Evolutionary conservation across 441 rosid genomes (phyloP).

Genomic region (Biscutella laevigata): DNA sequence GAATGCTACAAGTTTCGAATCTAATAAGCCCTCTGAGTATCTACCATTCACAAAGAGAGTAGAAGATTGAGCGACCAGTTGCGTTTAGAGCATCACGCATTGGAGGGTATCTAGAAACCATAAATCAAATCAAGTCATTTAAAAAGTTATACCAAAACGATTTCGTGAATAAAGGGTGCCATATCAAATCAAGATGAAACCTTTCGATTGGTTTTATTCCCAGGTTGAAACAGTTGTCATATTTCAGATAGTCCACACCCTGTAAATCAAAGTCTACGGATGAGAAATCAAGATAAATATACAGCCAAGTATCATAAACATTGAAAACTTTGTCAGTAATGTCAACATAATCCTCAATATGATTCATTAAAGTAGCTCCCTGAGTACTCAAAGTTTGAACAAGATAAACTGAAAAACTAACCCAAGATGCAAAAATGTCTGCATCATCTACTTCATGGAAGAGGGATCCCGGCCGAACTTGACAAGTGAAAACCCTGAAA

Average conservation of each 20-base stretch:
- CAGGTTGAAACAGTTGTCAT: constrained; percentile 88
- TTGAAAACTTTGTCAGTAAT: background rate
- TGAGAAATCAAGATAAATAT: constrained; percentile 8
- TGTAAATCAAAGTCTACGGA: constrained; percentile 20
- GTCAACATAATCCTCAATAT: background rate
- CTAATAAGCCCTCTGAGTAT: background rate
- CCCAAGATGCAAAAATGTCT: constrained; percentile 79
- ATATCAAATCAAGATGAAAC: constrained; percentile 30
- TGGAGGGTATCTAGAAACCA: constrained; percentile 71
- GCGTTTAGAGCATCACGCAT: constrained; percentile 82
- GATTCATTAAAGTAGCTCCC: background rate
- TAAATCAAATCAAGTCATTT: constrained; percentile 7
- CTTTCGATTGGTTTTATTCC: constrained; percentile 66
- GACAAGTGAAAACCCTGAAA: constrained; percentile 70
- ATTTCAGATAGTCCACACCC: constrained; percentile 94
- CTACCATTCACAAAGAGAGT: constrained; percentile 95
- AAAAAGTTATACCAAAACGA: background rate
- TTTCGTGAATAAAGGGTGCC: constrained; percentile 14
- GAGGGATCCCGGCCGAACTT: constrained; percentile 95
- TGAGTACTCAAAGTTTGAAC: background rate
- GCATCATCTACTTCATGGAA: constrained; percentile 80
- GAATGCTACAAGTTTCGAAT: background rate
- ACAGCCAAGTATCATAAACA: background rate
- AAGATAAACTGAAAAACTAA: constrained; percentile 36
- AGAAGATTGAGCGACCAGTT: constrained; percentile 61